phyloP scores from a whole-genome alignment of 1,284 basidiomycete genomes.

The Chiua sp. region DNA sequence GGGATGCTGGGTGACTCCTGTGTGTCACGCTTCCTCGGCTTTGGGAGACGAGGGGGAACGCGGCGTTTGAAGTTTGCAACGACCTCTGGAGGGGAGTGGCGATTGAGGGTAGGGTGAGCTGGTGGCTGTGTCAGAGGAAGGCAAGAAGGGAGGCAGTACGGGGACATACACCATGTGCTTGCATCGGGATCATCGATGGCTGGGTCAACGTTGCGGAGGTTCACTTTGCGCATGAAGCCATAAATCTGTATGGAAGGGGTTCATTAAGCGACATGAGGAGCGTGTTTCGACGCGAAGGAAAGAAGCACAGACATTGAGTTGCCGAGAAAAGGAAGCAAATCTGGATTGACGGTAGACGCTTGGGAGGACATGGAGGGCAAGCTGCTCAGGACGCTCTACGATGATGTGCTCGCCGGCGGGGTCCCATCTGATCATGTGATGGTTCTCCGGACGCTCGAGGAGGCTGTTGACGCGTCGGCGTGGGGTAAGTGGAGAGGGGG shows the following conservation, averaged over 20 bases:
- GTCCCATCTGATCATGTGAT: conserved; percentile 94
- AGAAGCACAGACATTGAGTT: conserved; percentile 80
- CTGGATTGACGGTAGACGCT: conserved; percentile 91
- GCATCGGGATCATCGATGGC: conserved; percentile 93
- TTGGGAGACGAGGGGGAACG: conserved; percentile 88
- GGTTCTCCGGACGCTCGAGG: conserved; percentile 84
- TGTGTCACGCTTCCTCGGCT: conserved; percentile 76
- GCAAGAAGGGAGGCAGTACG: conserved; percentile 22
- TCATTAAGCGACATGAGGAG: conserved; percentile 22
- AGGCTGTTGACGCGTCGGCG: conserved; percentile 52
- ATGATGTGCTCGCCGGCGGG: conserved; percentile 90
- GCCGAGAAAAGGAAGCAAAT: conserved; percentile 92
- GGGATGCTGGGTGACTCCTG: conserved; percentile 66
- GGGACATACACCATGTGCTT: conserved; percentile 87
- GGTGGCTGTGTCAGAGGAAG: conserved; percentile 28
- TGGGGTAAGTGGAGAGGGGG: conserved; percentile 2
- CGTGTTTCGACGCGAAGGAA: conserved; percentile 24
- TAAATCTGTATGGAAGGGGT: conserved; percentile 69
- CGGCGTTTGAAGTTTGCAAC: conserved; percentile 92
- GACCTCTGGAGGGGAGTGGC: conserved; percentile 84
- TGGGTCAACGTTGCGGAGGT: conserved; percentile 89
- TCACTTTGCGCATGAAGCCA: conserved; percentile 95
- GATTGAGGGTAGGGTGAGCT: conserved; percentile 89
- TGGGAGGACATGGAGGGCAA: conserved; percentile 88
- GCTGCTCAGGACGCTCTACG: conserved; percentile 88